A percentile compares a stretch with the other conserved stretches of the same genome.
phyloP scores from a whole-genome alignment of 2,329 filamentous ascomycete genomes.

The Colletotrichum tofieldiae region DNA sequence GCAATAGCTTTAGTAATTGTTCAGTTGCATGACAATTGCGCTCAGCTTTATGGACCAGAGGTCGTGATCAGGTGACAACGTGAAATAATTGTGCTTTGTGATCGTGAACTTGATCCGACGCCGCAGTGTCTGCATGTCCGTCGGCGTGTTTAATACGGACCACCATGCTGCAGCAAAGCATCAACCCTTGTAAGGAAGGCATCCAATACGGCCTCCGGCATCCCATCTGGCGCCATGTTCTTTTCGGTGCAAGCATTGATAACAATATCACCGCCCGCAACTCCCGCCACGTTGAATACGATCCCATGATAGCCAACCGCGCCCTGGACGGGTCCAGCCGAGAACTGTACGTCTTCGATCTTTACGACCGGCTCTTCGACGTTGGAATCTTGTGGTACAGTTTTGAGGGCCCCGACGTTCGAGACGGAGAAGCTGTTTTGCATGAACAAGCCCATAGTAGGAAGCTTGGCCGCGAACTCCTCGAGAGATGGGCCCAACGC shows the following conservation, averaged over 20 bases:
- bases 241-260: conserved; percentile 41
- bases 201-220: conserved; percentile 23
- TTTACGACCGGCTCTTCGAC: conserved; percentile 14
- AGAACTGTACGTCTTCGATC: conserved; percentile 44
- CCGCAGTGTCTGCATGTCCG: too few species aligned
- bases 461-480: conserved; percentile 38
- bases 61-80: too few species aligned
- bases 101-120: too few species aligned
- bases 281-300: conserved; percentile 37
- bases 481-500: conserved; percentile 46
- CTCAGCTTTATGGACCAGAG: too few species aligned
- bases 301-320: conserved; percentile 36
- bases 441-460: conserved; percentile 22
- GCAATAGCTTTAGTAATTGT: too few species aligned
- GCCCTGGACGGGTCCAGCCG: conserved; percentile 26
- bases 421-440: conserved; percentile 40
- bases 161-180: not conserved
- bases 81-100: too few species aligned
- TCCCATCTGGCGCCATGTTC: conserved; percentile 32
- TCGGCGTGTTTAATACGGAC: too few species aligned
- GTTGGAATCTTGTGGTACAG: not conserved
- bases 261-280: conserved; percentile 30
- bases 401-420: conserved; percentile 39
- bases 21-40: too few species aligned
- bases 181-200: conserved; percentile 32